Base-by-base conservation (phyloP, 1,139 yeast species). In the Pneumocystis carinii region DNA sequence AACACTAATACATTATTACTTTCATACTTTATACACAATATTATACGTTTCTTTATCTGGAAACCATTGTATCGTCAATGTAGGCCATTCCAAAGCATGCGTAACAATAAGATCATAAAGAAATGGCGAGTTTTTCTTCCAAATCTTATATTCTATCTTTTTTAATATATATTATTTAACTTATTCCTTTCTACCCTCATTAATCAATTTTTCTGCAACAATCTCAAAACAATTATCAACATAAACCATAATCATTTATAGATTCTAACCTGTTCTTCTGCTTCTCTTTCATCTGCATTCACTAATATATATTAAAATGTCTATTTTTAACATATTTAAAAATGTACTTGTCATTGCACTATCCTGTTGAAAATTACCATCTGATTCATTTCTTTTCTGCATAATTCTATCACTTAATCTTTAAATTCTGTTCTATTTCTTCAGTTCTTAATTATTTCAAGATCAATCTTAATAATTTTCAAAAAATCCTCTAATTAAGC, bases 91-190 rank as follows among this genome's bases (percentile, higher is more conserved):
- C 62, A 84, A 76, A 27, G 87, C 82, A 67, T 82, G 78, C 41
- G 95, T 82, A 67, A 88, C 82, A 69, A 89, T 80, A 66, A 87
- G 77, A 73, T 88, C 88, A 75, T 92, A 92, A 62, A 92, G 77
- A 68, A 89, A 79, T 17, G 96, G 96, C n/a, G 92, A 87, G 14
- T 95, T 85, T 72, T 92, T 92, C 74, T 90, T 90, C 98, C 98
- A 92, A 65, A 87, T 87, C 71, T 90, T 87, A 78, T 84, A 90
- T 74, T 88, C 96, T 72, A 37, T 3, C 3, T 37, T 7, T 3
- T 4, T 57, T 37, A 57, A 39, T 24, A 39, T 24, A 61, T 66
- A 29, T 39, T 57, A 10, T 19, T 38, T 64, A 19, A 64, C 66
- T 59, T 37, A 37, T 39, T 55, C 60, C 38, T 32, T 61, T 32